Evolutionary conservation across 169 alveolate genomes (phyloP), one percentile per base, ranked within the genome.

Genomic region (Plasmodium gaboni): DNA sequence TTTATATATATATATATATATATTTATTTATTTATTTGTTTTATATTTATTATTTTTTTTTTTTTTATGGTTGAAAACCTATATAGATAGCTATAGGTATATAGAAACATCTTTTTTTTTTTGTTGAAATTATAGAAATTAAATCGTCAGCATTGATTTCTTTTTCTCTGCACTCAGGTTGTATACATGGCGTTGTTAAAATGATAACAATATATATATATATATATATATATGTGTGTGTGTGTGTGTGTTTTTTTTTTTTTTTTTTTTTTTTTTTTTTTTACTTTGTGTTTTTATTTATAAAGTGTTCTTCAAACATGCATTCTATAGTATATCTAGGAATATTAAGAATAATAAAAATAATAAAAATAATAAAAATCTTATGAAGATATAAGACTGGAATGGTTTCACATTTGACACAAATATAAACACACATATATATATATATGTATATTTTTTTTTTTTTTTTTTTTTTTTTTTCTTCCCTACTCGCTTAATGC

Each of bases 51-150:
- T 24, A 1, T 24, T 24, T 24, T 24, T 32, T 32, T 32, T 2
- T 32, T 1, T 32, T 32, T 32, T 5, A 32, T 32, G 44, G 12
- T n/a, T 19, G 3, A 42, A 44, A 26, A 76, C 89, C 89, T 76
- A 76, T 76, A 55, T 63, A 76, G 7, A 76, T 53, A 28, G 46
- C 89, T 10, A 76, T 57, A 4, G 89, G 89, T 32, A 76, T 55
- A 55, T 76, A 76, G 57, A 76, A 76, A 67, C 89, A 63, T 65
- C 89, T 76, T 50, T 76, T 76, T 57, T 67, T 76, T 63, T 76
- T 76, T 61, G 22, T 60, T 19, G 74, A 63, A 7, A 69, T 76
- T 28, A 76, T 22, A 13, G 74, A 76, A 44, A 76, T 63, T 68
- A 76, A 55, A 64, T 76, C 89, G 32, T 63, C 89, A 28, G 89